A percentile compares a stretch with the other conserved stretches of the same genome.
These are phyloP conservation scores for Apiotrichum sp. DNA, from an alignment of 1,284 basidiomycete genomes.

Conservation along the genomic window DNA sequence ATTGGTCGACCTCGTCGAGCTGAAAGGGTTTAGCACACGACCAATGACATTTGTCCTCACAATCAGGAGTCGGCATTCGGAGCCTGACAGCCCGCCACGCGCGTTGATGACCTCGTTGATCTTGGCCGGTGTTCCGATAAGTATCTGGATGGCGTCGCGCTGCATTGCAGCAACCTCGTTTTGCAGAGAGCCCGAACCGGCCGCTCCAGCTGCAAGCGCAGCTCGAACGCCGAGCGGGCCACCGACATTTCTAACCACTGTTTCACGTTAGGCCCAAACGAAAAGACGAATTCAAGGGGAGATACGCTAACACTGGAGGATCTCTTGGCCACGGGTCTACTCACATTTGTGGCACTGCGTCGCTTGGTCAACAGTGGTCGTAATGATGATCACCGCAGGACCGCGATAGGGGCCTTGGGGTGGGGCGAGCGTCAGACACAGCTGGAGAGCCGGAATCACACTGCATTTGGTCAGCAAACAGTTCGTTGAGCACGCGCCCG, in stretches of 20 bases:
- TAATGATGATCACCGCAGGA: conserved; percentile 84
- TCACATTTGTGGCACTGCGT: conserved; percentile 82
- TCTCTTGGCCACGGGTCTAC: conserved; percentile 6
- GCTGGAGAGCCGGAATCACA: conserved; percentile 86
- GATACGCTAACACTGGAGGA: too few species aligned
- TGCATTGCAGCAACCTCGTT: conserved; percentile 77
- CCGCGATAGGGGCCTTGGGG: conserved; percentile 60
- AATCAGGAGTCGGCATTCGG: conserved; percentile 83
- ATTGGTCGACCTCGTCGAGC: conserved; percentile 93
- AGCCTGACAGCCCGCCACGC: conserved; percentile 57
- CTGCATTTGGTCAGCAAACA: conserved; percentile 16
- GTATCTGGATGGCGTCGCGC: conserved; percentile 85
- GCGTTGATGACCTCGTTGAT: conserved; percentile 86
- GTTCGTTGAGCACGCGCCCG: too few species aligned
- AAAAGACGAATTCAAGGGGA: too few species aligned
- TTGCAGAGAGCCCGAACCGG: conserved; percentile 59
- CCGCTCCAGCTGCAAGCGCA: conserved; percentile 72
- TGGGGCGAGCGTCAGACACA: conserved; percentile 60
- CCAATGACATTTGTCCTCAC: conserved; percentile 21
- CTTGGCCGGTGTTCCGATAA: conserved; percentile 95
- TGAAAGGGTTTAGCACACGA: conserved; percentile 4
- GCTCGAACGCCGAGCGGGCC: conserved; percentile 83
- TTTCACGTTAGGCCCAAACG: background rate
- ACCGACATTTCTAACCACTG: conserved; percentile 87
- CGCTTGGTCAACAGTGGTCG: conserved; percentile 96